These are phyloP conservation scores for Podaxis sp. DNA, from an alignment of 768 basidiomycete genomes.

Conservation along the genomic window DNA sequence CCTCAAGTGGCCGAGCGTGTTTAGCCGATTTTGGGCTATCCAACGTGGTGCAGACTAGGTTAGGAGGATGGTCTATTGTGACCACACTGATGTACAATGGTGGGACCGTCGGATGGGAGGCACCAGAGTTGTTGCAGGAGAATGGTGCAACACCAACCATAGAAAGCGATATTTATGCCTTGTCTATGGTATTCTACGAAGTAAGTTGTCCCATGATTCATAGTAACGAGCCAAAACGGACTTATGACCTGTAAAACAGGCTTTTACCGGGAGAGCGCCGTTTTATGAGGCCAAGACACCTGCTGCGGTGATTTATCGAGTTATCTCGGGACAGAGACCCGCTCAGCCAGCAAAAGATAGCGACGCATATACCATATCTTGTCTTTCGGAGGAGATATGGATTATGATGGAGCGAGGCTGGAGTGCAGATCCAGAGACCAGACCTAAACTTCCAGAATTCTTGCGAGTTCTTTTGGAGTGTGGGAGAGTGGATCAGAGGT, in stretches of 20 bases:
- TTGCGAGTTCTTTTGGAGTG: background rate
- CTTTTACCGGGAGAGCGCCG: conserved; percentile 3
- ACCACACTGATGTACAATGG: background rate
- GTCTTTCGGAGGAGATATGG: conserved; percentile 11
- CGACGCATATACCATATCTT: background rate
- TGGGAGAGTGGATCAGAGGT: conserved; percentile 3
- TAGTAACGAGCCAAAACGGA: background rate
- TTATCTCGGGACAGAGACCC: background rate
- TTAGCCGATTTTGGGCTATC: conserved; percentile 26
- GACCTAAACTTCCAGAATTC: background rate
- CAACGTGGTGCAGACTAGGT: conserved; percentile 6
- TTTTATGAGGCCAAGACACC: conserved; percentile 7
- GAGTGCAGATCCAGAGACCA: conserved; percentile 3
- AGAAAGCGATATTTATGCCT: conserved; percentile 14
- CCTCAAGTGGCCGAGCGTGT: conserved; percentile 20
- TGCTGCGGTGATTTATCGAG: background rate
- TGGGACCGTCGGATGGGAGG: conserved; percentile 19
- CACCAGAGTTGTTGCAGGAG: conserved; percentile 15
- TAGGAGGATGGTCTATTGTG: conserved; percentile 16
- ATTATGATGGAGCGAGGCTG: conserved; percentile 7
- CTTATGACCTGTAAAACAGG: background rate
- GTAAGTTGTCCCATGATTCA: conserved; percentile 17
- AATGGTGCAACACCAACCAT: background rate
- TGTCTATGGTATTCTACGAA: conserved; percentile 17
- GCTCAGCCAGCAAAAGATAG: background rate